phyloP scores from a whole-genome alignment of 208 protist species.

The Leishmania gerbilli region DNA sequence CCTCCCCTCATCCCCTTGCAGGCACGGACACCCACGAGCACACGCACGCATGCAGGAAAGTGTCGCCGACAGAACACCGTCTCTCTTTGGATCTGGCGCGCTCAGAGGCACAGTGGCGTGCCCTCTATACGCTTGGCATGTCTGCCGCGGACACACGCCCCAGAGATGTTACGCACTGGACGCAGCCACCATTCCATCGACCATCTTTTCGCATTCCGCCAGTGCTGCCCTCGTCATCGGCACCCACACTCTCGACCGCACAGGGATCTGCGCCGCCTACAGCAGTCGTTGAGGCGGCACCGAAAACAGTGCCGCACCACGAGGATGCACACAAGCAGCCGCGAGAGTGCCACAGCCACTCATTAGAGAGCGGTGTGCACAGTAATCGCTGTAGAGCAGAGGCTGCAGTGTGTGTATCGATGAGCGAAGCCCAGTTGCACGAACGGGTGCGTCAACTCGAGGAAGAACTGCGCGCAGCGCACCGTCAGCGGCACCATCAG shows the following conservation, averaged over 20 bases:
- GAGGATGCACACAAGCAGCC: background rate
- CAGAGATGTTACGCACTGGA: slow-evolving; percentile 6
- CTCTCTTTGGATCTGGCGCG: background rate
- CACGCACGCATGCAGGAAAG: background rate
- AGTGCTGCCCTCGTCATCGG: background rate
- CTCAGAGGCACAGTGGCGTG: background rate
- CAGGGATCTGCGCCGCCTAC: background rate
- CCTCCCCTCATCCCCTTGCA: background rate
- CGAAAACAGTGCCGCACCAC: background rate
- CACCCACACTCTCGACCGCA: background rate
- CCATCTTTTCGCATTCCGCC: slow-evolving; percentile 14
- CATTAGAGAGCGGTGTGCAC: no score
- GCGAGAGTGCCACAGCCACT: background rate
- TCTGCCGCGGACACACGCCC: slow-evolving; percentile 1
- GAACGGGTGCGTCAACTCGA: slow-evolving; percentile 2
- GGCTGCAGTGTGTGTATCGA: background rate
- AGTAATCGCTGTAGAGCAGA: background rate
- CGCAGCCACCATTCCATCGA: background rate
- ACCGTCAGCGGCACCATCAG: no score
- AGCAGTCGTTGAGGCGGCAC: background rate
- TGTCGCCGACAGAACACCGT: background rate
- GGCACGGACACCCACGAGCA: background rate
- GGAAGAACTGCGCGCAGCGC: slow-evolving; percentile 4
- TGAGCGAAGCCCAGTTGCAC: slow-evolving; percentile 6
- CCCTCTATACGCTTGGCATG: slow-evolving; percentile 3